Evolutionary conservation across 2,329 filamentous ascomycete species (phyloP), one percentile per base, ranked within the genome.

Genomic region (Fusarium sp.): DNA sequence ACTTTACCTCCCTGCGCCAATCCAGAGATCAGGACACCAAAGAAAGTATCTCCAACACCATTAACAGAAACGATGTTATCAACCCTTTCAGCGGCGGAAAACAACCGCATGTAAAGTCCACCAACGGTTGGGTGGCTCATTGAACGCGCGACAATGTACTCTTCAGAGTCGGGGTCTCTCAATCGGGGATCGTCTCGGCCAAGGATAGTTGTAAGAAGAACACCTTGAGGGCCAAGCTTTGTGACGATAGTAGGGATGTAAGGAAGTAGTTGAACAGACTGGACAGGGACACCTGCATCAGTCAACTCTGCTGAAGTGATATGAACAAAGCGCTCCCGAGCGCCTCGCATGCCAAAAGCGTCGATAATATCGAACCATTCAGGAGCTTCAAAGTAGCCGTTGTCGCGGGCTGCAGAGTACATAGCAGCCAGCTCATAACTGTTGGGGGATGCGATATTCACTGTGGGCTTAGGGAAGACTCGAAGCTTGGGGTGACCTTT

Each of bases 21-120:
- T 0, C 92, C 93, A 2, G 94, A 91, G n/a, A 97, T 83, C 59
- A 98, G 74, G 16, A 94, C 91, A 0, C 95, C 96, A 11, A 97
- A 84, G 78, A 98, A 94, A 0, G 96, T 98, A 80, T 99, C 96
- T 0, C 96, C 96, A 4, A 94, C 94, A 1, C 95, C 96, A 78
- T 98, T 98, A 12, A 98, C 95, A 48, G 94, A 97, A 3, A 95
- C 89, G 2, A 97, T 85, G 27, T 96, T 89, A 22, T 86, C 81
- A 0, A 97, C 85, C 18, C 83, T 81, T 77, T 92, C 89, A 1
- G 87, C 87, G 0, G 92, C 84, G 0, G 92, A 88, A 78, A 93
- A 92, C 22, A 88, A 71, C 34, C 87, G 79, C 90, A 98, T 94
- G 76, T 98, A 98, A 5, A 98, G 85, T 0, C 94, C 95, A 0